These are phyloP conservation scores for Aspergillus fumigatus DNA, from an alignment of 2,329 filamentous ascomycete genomes.

Conservation along the genomic window DNA sequence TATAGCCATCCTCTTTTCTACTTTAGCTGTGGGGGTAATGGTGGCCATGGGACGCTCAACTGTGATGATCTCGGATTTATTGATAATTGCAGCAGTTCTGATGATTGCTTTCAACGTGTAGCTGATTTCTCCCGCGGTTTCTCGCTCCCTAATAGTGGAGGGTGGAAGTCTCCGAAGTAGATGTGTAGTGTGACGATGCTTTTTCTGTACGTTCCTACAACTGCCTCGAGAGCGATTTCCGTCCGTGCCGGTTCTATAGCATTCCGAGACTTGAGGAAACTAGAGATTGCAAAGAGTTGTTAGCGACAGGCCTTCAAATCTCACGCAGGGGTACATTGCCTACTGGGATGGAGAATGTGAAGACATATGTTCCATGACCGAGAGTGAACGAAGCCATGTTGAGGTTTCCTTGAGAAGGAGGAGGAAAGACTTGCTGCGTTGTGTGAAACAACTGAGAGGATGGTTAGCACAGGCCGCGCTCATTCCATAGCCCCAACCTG, in stretches of 20 bases:
- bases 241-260: constrained; percentile 2
- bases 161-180: constrained; percentile 11
- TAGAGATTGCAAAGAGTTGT: not conserved
- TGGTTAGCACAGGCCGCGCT: not conserved
- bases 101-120: constrained; percentile 9
- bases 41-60: constrained; percentile 3
- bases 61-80: no score
- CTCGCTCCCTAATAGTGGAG: constrained; percentile 1
- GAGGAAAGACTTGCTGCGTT: constrained; percentile 8
- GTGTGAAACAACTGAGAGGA: constrained; percentile 6
- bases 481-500: not conserved
- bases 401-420: not conserved
- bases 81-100: no score
- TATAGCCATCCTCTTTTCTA: no score
- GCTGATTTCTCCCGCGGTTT: constrained; percentile 5
- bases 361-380: not conserved
- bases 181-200: not conserved
- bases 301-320: not conserved
- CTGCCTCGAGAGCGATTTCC: not conserved
- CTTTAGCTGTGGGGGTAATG: no score
- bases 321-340: not conserved
- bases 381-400: no score
- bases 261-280: constrained; percentile 13
- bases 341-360: constrained; percentile 11
- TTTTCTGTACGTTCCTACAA: not conserved